Conservation (phyloP, 495 filamentous ascomycete species). For the Aspergillus affinis region DNA sequence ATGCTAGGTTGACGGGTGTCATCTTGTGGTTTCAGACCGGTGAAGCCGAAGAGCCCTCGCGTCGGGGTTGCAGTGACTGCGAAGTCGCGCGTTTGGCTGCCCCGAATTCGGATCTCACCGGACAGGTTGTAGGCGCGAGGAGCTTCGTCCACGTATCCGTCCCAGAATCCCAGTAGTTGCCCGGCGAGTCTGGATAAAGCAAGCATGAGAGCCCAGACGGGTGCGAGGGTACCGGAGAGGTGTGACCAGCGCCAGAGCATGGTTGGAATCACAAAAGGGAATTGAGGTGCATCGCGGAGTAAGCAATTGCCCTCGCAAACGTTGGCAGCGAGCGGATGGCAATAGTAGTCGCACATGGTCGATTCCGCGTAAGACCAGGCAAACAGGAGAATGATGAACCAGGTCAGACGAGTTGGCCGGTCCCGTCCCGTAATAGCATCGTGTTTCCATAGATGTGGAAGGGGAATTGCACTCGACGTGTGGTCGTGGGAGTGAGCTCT, state of each 20-base stretch:
- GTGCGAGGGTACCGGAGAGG: conserved; percentile 31
- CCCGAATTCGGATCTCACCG: conserved; percentile 37
- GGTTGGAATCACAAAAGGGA: conserved; percentile 47
- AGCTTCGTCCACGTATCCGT: conserved; percentile 45
- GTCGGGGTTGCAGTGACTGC: conserved; percentile 14
- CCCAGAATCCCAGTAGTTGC: conserved; percentile 42
- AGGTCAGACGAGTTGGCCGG: conserved; percentile 57
- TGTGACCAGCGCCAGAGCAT: conserved; percentile 50
- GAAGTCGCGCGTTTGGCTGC: conserved; percentile 23
- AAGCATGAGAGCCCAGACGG: conserved; percentile 32
- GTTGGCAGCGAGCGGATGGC: conserved; percentile 52
- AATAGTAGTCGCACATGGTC: conserved; percentile 60
- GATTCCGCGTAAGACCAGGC: conserved; percentile 61
- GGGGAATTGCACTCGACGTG: conserved; percentile 45
- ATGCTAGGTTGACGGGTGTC: conserved; percentile 5
- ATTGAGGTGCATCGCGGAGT: conserved; percentile 43
- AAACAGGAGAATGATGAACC: conserved; percentile 45
- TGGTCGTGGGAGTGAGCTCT: conserved; percentile 24
- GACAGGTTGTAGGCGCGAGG: conserved; percentile 27
- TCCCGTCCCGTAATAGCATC: conserved; percentile 40
- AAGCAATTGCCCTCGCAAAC: conserved; percentile 48
- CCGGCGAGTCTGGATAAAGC: conserved; percentile 33
- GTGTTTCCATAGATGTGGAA: conserved; percentile 59
- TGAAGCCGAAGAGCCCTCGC: conserved; percentile 16
- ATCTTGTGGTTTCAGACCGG: conserved; percentile 11